phyloP scores from a whole-genome alignment of 2,329 filamentous ascomycete species.

The Fusarium neocosmosporiellum region DNA sequence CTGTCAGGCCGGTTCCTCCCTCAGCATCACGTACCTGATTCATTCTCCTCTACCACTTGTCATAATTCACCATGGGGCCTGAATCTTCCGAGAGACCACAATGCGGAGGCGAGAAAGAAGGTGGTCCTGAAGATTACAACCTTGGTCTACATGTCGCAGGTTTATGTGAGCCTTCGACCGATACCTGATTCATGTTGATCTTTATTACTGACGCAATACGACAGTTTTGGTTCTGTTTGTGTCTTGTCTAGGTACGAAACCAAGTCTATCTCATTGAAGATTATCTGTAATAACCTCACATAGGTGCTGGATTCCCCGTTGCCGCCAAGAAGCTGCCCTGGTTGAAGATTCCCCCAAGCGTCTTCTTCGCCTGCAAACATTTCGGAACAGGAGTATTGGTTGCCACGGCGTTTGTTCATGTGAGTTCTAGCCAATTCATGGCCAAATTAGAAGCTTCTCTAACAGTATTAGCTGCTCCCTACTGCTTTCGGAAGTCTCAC shows the following conservation, averaged over 20 bases:
- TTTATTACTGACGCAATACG: neutral
- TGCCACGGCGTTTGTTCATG: slow-evolving; percentile 79
- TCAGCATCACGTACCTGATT: neutral
- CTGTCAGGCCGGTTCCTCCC: neutral
- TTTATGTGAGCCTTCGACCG: slow-evolving; percentile 41
- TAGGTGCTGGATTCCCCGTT: slow-evolving; percentile 63
- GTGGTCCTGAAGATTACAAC: slow-evolving; percentile 37
- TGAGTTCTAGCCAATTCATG: too few relatives aligned
- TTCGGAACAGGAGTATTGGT: slow-evolving; percentile 79
- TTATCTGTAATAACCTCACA: neutral
- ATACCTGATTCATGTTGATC: neutral
- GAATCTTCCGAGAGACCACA: slow-evolving; percentile 39
- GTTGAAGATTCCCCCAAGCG: slow-evolving; percentile 66
- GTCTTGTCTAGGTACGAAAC: slow-evolving; percentile 40
- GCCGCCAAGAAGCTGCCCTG: slow-evolving; percentile 66
- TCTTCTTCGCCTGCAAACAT: slow-evolving; percentile 73
- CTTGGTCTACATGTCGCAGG: slow-evolving; percentile 44
- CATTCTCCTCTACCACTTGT: neutral
- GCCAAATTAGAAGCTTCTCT: neutral
- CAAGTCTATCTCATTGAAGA: rapidly evolving
- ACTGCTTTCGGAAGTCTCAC: slow-evolving; percentile 66
- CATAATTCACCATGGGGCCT: neutral
- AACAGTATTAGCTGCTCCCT: slow-evolving; percentile 60
- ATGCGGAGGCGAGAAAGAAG: slow-evolving; percentile 35
- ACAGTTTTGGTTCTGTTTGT: slow-evolving; percentile 44